A percentile compares a stretch with the other conserved stretches of the same genome.
phyloP scores from a whole-genome alignment of 1,284 basidiomycete species.

The Pseudozyma hubeiensis region DNA sequence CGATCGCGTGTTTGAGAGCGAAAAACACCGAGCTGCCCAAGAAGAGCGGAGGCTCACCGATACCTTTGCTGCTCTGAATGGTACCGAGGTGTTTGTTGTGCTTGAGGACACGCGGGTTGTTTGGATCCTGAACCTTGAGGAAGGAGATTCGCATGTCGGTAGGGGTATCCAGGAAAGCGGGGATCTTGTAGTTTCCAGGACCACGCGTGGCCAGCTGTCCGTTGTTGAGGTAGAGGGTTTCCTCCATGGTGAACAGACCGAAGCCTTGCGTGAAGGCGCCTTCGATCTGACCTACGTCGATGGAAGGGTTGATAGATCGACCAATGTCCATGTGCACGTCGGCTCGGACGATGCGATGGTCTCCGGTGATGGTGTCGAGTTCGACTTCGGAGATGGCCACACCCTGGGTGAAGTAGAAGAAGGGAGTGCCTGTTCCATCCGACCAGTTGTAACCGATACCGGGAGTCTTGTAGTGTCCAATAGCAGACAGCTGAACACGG shows the following conservation, averaged over 20 bases:
- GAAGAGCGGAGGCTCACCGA: slow-evolving; percentile 68
- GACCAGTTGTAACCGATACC: slow-evolving; percentile 68
- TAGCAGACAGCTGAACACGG: slow-evolving; percentile 65
- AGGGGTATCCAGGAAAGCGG: slow-evolving; percentile 68
- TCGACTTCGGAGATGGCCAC: slow-evolving; percentile 68
- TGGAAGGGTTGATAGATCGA: slow-evolving; percentile 67
- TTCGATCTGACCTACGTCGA: slow-evolving; percentile 70
- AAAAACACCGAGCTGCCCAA: slow-evolving; percentile 66
- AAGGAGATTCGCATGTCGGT: slow-evolving; percentile 67
- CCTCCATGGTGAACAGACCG: slow-evolving; percentile 68
- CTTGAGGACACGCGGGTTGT: slow-evolving; percentile 4
- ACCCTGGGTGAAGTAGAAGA: slow-evolving; percentile 67
- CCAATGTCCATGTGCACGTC: slow-evolving; percentile 69
- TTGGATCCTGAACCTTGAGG: slow-evolving; percentile 57
- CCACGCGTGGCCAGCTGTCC: slow-evolving; percentile 68
- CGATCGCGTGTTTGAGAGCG: slow-evolving; percentile 67
- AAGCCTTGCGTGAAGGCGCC: slow-evolving; percentile 62
- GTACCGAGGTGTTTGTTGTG: slow-evolving; percentile 58
- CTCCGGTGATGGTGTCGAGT: slow-evolving; percentile 68
- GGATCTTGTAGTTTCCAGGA: slow-evolving; percentile 69
- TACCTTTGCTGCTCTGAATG: slow-evolving; percentile 61
- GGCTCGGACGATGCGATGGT: slow-evolving; percentile 59
- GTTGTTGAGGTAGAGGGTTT: slow-evolving; percentile 65
- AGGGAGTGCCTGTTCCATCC: slow-evolving; percentile 55
- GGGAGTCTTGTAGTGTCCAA: slow-evolving; percentile 68